These are phyloP conservation scores for Plasmodium falciparum DNA, from an alignment of 169 alveolate species.

Conservation along the genomic window DNA sequence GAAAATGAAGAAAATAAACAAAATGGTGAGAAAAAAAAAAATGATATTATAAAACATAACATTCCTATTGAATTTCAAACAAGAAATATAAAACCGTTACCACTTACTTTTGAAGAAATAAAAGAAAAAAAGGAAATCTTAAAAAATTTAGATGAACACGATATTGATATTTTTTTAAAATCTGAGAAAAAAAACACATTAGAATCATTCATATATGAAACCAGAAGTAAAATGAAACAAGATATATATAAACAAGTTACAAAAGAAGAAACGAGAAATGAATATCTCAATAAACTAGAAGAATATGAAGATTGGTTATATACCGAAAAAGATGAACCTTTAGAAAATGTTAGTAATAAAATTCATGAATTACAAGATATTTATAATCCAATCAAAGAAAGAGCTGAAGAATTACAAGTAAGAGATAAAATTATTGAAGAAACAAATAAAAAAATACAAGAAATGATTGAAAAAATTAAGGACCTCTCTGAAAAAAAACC, in stretches of 20 bases:
- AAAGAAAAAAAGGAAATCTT: slow-evolving; percentile 45
- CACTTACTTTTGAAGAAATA: slow-evolving; percentile 66
- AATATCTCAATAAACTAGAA: slow-evolving; percentile 50
- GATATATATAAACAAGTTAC: slow-evolving; percentile 65
- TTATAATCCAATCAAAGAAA: slow-evolving; percentile 67
- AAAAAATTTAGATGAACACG: slow-evolving; percentile 62
- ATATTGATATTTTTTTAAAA: slow-evolving; percentile 59
- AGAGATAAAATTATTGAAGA: slow-evolving; percentile 41
- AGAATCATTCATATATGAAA: slow-evolving; percentile 73
- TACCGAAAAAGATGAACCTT: slow-evolving; percentile 74
- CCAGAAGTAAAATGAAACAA: slow-evolving; percentile 75
- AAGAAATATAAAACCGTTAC: slow-evolving; percentile 34
- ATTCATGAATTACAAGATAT: slow-evolving; percentile 64
- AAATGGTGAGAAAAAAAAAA: slow-evolving; percentile 11
- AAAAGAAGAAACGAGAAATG: slow-evolving; percentile 41
- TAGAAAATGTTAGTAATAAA: slow-evolving; percentile 69
- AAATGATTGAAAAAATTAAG: slow-evolving; percentile 38
- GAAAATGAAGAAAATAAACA: not conserved
- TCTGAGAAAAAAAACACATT: slow-evolving; percentile 59
- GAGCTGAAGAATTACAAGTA: slow-evolving; percentile 70
- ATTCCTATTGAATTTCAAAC: slow-evolving; percentile 29
- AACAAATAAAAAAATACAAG: slow-evolving; percentile 47
- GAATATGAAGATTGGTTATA: slow-evolving; percentile 77
- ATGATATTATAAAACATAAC: slow-evolving; percentile 40
- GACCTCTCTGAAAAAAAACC: slow-evolving; percentile 49